Evolutionary conservation across 208 protist species (phyloP), one percentile per base, ranked within the genome.

Genomic region (Leishmania aethiopica): DNA sequence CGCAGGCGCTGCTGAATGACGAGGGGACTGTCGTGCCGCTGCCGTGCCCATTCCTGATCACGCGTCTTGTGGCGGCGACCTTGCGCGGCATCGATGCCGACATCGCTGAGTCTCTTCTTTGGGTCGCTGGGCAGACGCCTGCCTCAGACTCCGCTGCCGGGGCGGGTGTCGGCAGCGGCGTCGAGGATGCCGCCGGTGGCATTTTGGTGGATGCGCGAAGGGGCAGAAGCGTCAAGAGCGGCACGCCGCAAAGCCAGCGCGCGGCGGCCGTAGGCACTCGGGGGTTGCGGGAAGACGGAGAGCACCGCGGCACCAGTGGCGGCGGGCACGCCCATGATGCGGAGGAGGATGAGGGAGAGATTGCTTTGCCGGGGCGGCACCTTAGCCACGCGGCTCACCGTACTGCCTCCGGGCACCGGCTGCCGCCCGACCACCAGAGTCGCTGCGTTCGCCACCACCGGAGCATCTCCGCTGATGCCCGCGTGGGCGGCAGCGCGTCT

Each of bases 31-130:
- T 86, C 13, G 70, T 91, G 28, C 84, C 86, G n/a, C 77, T 90
- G 17, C 89, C 84, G 1, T 72, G 60, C 35, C 80, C 83, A 19
- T 91, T 89, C 76, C 51, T 97, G 55, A 66, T 96, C 45, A 97
- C 91, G 25, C 90, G 88, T 35, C 89, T 95, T 32, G 87, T 96
- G 69, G 90, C 91, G 35, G 86, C 86, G 10, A 82, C 79, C 49
- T 49, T 91, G 79, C 88, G 83, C 15, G 80, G 83, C 79, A 84
- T 87, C 32, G 80, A 86, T 42, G 53, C 77, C 19, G 79, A 84
- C 62, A 77, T 78, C 3, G 80, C 86, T 15, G 80, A 84, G 49
- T 83, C 82, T 49, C 83, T 88, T 60, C 79, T 91, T 40, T 60
- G 82, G 66, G 80, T 87, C 22, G 80, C 86, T 17, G 81, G 80